Percentiles rank a stretch among this genome's conserved stretches.
Evolutionary conservation across 1,284 basidiomycete genomes (phyloP).

Genomic region (Microbotryum silenes-acaulis): DNA sequence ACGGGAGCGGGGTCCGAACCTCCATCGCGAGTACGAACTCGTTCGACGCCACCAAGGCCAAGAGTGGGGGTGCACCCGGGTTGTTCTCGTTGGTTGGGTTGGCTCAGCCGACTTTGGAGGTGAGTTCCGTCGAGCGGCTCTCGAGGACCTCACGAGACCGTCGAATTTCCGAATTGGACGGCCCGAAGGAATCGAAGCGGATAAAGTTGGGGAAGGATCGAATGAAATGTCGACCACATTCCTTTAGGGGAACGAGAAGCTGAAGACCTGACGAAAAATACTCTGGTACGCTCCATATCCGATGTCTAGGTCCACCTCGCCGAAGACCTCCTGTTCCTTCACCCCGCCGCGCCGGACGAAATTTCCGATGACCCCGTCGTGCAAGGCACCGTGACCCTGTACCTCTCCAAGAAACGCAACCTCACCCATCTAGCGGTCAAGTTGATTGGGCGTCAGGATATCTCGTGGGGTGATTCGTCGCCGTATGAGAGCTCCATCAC

Average conservation of each 20-base stretch:
- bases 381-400: constrained; percentile 1
- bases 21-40: too few relatives aligned
- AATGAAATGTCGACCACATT: too few relatives aligned
- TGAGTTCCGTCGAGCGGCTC: background rate
- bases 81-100: background rate
- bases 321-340: constrained; percentile 1
- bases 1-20: too few relatives aligned
- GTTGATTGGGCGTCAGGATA: background rate
- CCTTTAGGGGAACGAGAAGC: too few relatives aligned
- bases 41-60: background rate
- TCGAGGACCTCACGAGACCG: background rate
- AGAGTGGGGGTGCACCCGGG: background rate
- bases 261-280: background rate
- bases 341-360: constrained; percentile 3
- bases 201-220: too few relatives aligned
- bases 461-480: background rate
- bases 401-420: constrained; percentile 1
- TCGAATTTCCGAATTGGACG: background rate
- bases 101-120: background rate
- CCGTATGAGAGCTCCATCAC: constrained; percentile 1
- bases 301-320: background rate
- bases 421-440: constrained; percentile 3
- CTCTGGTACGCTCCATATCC: too few relatives aligned
- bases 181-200: background rate
- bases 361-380: background rate